Evolutionary conservation across 257 asterid genomes (phyloP), one percentile per base, ranked within the genome.

Genomic region (Nicotiana knightiana): DNA sequence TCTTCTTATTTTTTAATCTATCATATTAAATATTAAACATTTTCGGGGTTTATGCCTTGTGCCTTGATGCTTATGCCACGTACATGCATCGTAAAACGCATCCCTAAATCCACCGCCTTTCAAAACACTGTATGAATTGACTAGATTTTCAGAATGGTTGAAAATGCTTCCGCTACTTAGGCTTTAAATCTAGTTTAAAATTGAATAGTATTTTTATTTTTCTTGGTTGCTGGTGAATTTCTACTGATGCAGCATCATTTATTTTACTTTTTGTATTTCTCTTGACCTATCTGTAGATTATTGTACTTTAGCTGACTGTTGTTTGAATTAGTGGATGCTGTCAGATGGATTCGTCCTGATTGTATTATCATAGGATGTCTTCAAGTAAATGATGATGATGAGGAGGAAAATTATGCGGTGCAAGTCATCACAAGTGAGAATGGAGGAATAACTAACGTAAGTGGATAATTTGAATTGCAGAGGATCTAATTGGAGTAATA

Each of bases 291-390:
- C 18, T 61, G 39, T 61, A 61, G 70, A 21, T 70, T 76, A 79
- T 83, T 78, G 28, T 64, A 76, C 66, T 33, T 66, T 79, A 18
- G 84, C 88, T 66, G 57, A 71, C 46, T 85, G 66, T 81, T 84
- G 82, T 82, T 82, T 88, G 66, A 75, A 51, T 82, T 92, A 96
- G 99, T 94, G 87, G 98, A 96, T 86, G 87, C 93, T 77, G 86
- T 96, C 90, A 86, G 93, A 81, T 96, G 98, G 98, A 85, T 92
- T 86, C 97, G 97, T 80, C 87, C 92, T 33, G 96, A 94, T 87
- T 89, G 93, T 88, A 87, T 96, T 57, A 90, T 92, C 85, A 85
- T 96, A 82, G 99, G 99, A 82, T 92, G 95, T 88, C 89, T 92
- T 88, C 88, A 86, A 43, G 76, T 86, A 82, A 87, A 85, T 88